Percentiles rank a stretch among this genome's conserved stretches.
Evolutionary conservation across 1,139 yeast genomes (phyloP).

Genomic region (Pneumocystis wakefieldiae): DNA sequence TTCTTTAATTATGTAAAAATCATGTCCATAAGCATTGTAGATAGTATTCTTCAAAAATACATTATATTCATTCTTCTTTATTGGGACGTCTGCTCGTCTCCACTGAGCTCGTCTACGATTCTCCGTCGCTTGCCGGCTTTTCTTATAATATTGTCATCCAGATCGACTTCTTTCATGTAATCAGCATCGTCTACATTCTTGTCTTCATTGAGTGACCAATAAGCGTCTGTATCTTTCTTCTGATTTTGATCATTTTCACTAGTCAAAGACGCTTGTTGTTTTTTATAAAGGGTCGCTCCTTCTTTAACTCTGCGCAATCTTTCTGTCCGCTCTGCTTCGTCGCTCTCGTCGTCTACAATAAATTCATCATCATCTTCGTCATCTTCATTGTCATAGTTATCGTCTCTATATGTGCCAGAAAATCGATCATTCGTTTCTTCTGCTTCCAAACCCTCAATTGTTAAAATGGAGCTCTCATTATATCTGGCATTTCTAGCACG

Average conservation of each 20-base stretch:
- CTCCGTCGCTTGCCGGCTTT: not conserved
- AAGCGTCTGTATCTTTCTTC: slow-evolving; percentile 19
- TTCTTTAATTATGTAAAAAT: no score
- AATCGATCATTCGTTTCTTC: slow-evolving; percentile 33
- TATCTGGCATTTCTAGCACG: slow-evolving; percentile 52
- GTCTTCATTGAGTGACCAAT: slow-evolving; percentile 16
- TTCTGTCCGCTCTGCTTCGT: slow-evolving; percentile 36
- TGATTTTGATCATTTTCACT: slow-evolving; percentile 16
- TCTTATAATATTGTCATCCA: not conserved
- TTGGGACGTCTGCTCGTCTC: no score
- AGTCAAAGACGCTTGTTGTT: slow-evolving; percentile 11
- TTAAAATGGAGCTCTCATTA: slow-evolving; percentile 28
- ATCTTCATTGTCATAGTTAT: slow-evolving; percentile 37
- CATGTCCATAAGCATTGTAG: no score
- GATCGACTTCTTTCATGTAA: not conserved
- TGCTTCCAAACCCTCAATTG: slow-evolving; percentile 13
- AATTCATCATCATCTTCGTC: slow-evolving; percentile 43
- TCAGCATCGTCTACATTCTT: slow-evolving; percentile 19
- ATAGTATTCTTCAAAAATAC: no score
- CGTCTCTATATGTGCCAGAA: slow-evolving; percentile 17
- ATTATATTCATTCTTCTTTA: no score
- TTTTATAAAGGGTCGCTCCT: slow-evolving; percentile 36
- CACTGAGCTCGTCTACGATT: not conserved
- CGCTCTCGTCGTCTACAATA: slow-evolving; percentile 18
- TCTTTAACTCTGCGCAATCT: slow-evolving; percentile 45